Percentiles rank a stretch among this genome's conserved stretches.
phyloP scores from a whole-genome alignment of 2,329 filamentous ascomycete species.

The Botrytis byssoidea region DNA sequence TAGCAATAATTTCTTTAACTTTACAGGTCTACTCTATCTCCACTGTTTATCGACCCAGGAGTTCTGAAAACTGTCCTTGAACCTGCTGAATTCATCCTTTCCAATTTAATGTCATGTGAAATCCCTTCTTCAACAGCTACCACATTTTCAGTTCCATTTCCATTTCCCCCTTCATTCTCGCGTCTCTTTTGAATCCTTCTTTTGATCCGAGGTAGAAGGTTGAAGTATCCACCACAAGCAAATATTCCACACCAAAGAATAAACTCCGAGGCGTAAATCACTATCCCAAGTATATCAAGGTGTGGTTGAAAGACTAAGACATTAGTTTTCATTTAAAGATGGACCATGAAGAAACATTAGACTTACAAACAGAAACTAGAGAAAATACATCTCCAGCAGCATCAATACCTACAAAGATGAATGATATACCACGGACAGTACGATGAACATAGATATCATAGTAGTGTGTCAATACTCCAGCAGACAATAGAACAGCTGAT shows the following conservation, averaged over 20 bases:
- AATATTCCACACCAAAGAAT: constrained; percentile 67
- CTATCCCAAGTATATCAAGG: constrained; percentile 60
- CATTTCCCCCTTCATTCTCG: constrained; percentile 10
- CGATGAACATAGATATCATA: constrained; percentile 66
- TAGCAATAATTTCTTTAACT: neutral
- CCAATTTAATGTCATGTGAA: constrained; percentile 42
- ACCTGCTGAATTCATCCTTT: constrained; percentile 56
- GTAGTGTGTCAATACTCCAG: constrained; percentile 67
- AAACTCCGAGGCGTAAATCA: constrained; percentile 66
- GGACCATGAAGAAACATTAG: neutral
- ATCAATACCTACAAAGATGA: constrained; percentile 69
- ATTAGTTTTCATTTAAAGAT: neutral
- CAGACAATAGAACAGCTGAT: constrained; percentile 60
- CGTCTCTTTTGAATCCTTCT: constrained; percentile 37
- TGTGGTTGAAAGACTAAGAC: constrained; percentile 53
- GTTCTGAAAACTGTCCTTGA: constrained; percentile 58
- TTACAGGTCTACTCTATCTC: neutral
- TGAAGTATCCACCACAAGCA: constrained; percentile 63
- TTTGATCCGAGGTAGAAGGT: constrained; percentile 57
- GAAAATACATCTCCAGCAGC: constrained; percentile 68
- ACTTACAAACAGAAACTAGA: constrained; percentile 55
- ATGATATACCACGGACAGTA: constrained; percentile 69
- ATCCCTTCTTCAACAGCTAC: constrained; percentile 20
- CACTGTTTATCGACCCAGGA: constrained; percentile 41
- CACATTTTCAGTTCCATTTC: neutral